phyloP scores from a whole-genome alignment of 2,329 filamentous ascomycete species.

The Cytospora chrysosperma region DNA sequence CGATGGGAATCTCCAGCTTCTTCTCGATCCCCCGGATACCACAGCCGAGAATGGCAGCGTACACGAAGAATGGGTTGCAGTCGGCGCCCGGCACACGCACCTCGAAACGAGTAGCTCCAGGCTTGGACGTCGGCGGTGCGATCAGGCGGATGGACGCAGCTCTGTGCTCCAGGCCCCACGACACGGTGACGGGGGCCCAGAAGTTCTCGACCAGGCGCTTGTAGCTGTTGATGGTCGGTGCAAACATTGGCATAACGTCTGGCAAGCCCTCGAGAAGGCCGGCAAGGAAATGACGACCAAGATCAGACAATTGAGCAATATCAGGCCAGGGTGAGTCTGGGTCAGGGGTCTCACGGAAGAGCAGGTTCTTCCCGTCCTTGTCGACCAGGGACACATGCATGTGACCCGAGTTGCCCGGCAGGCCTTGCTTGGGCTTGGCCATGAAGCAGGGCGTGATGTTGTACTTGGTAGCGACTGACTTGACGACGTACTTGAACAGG shows the following conservation, averaged over 20 bases:
- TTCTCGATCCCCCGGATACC: slow-evolving; percentile 92
- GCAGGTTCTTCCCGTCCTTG: slow-evolving; percentile 76
- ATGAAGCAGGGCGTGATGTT: slow-evolving; percentile 98
- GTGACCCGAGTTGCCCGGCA: slow-evolving; percentile 94
- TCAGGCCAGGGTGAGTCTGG: slow-evolving; percentile 71
- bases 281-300: slow-evolving; percentile 90
- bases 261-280: slow-evolving; percentile 85
- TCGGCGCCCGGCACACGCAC: slow-evolving; percentile 93
- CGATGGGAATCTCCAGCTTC: slow-evolving; percentile 78
- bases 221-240: slow-evolving; percentile 95
- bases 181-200: slow-evolving; percentile 97
- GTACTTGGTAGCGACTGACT: slow-evolving; percentile 80
- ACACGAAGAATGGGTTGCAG: slow-evolving; percentile 82
- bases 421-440: slow-evolving; percentile 89
- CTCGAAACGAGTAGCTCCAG: slow-evolving; percentile 88
- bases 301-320: slow-evolving; percentile 75
- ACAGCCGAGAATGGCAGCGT: slow-evolving; percentile 81
- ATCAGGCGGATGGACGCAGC: slow-evolving; percentile 90
- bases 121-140: slow-evolving; percentile 78
- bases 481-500: slow-evolving; percentile 93
- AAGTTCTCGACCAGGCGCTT: slow-evolving; percentile 98
- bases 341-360: slow-evolving; percentile 72
- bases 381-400: slow-evolving; percentile 91
- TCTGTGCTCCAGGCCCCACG: slow-evolving; percentile 94
- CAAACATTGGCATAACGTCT: slow-evolving; percentile 92